Evolutionary conservation across 768 basidiomycete species (phyloP), one percentile per base, ranked within the genome.

Genomic region (Symmetrospora coprosmae): DNA sequence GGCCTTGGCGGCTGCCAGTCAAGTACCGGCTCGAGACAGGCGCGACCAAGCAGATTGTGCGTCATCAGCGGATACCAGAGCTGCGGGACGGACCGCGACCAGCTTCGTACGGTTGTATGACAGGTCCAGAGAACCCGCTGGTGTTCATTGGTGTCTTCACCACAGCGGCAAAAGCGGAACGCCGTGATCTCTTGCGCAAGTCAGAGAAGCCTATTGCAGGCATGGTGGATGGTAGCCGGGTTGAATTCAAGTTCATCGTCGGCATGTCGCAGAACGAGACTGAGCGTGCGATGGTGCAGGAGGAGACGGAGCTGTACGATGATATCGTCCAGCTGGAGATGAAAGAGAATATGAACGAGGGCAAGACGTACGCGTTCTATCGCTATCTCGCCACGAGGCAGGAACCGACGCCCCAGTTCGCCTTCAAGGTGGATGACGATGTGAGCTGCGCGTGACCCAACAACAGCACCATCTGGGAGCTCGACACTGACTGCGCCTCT

Each of bases 341-440:
- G 13, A 52, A 56, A 83, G 92, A 97, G 74, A 94, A 96, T 72
- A 96, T 97, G 92, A 96, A 97, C 72, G 75, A 79, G 43, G 92
- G 92, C 58, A 97, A 97, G 73, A 86, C 86, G 3, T 78, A 91
- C 69, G 80, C 83, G 1, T 97, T 83, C 75, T 96, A 45, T 33
- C 19, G 40, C 11, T 58, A 43, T 27, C 27, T 58, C 3, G 39
- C 43, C 4, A 46, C 8, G 30, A 40, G 55, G 9, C 30, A 19
- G 9, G 55, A 35, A 21, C 40, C 40, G 4, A 43, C 43, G 14
- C 55, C 55, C 25, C 39, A 58, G 31, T 58, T 58, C 21, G 55
- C 55, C 19, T 58, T 58, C 55, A 58, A 58, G 21, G 55, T 21
- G 21, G 55, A 58, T 58, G 55, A 45, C 43, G 55, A 58, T 58